phyloP scores from a whole-genome alignment of 2,329 filamentous ascomycete species.

The Botryotinia convoluta region DNA sequence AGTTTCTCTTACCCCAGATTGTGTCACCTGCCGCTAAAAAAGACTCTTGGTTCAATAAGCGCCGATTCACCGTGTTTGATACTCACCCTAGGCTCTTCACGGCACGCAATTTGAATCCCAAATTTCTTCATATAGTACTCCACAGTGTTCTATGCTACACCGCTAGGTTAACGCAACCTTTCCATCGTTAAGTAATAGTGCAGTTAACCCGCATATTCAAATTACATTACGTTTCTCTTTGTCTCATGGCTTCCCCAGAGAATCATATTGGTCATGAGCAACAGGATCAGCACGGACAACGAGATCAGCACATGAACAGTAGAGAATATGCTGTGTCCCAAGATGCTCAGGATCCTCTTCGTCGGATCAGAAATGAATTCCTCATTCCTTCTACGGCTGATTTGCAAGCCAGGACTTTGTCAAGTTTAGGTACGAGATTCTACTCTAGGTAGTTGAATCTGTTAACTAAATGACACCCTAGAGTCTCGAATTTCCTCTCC shows the following conservation, averaged over 20 bases:
- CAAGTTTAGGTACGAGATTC: constrained; percentile 28
- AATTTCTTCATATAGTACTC: constrained; percentile 9
- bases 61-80: constrained; percentile 14
- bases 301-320: constrained; percentile 28
- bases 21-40: constrained; percentile 28
- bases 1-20: constrained; percentile 31
- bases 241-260: constrained; percentile 26
- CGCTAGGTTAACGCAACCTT: constrained; percentile 9
- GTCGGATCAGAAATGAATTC: constrained; percentile 66
- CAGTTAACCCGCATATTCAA: constrained; percentile 23
- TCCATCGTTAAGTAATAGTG: constrained; percentile 13
- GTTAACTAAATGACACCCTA: constrained; percentile 16
- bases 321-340: constrained; percentile 42
- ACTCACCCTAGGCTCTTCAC: constrained; percentile 10
- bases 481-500: constrained; percentile 28
- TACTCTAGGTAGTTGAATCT: constrained; percentile 13
- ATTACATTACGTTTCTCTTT: constrained; percentile 30
- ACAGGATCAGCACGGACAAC: constrained; percentile 16
- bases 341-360: constrained; percentile 60
- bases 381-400: constrained; percentile 72
- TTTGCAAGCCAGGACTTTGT: constrained; percentile 51
- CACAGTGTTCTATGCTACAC: constrained; percentile 10
- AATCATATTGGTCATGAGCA: constrained; percentile 21
- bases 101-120: constrained; percentile 20
- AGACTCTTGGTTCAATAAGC: constrained; percentile 5